Evolutionary conservation across 495 filamentous ascomycete species (phyloP).

Genomic region (Hypoxylon fragiforme): DNA sequence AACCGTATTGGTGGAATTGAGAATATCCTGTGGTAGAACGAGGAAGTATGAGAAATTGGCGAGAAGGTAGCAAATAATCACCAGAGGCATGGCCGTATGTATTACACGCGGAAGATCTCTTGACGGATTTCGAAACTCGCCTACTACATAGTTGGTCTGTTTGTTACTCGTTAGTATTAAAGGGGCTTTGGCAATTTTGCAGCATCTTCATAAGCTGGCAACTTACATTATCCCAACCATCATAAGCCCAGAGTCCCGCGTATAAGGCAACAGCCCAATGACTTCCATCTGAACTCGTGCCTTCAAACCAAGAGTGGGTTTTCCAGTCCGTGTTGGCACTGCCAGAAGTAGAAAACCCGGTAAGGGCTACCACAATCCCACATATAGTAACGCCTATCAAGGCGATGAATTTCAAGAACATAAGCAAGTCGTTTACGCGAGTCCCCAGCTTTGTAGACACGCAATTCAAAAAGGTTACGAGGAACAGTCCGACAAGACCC

Average conservation of each 20-base stretch:
- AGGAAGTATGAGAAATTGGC: conserved; percentile 94
- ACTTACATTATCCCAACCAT: conserved; percentile 97
- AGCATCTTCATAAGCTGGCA: neutral
- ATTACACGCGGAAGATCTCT: conserved; percentile 93
- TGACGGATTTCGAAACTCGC: conserved; percentile 89
- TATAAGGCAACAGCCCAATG: conserved; percentile 92
- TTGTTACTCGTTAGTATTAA: conserved; percentile 19
- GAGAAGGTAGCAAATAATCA: conserved; percentile 86
- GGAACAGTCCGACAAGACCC: conserved; percentile 71
- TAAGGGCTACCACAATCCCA: conserved; percentile 86
- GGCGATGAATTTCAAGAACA: conserved; percentile 95
- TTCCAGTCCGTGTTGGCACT: conserved; percentile 86
- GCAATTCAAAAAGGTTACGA: conserved; percentile 85
- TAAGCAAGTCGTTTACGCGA: conserved; percentile 81
- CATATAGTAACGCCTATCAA: conserved; percentile 84
- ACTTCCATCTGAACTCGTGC: conserved; percentile 74
- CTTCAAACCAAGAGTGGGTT: conserved; percentile 82
- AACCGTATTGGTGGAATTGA: conserved; percentile 86
- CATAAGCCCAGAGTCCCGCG: conserved; percentile 95
- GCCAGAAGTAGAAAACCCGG: conserved; percentile 76
- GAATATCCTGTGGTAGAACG: conserved; percentile 78
- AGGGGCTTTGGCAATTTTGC: neutral
- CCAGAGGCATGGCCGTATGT: conserved; percentile 94
- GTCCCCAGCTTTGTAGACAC: conserved; percentile 86
- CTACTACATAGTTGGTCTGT: conserved; percentile 94